phyloP scores from a whole-genome alignment of 2,329 filamentous ascomycete genomes.

The Knoxdaviesia proteae region DNA sequence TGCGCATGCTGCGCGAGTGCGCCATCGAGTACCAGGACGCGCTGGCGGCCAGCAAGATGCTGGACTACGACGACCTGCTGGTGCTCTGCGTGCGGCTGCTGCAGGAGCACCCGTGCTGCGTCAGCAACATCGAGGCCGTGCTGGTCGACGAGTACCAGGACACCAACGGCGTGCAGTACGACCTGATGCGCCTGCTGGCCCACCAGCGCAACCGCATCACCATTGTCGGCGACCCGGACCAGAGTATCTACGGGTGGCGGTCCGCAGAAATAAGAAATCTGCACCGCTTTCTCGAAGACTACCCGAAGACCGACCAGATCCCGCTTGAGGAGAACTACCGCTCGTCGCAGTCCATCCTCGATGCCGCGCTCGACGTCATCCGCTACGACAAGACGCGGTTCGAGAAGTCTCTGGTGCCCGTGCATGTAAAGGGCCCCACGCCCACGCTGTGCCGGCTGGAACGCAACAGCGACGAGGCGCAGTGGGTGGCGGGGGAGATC shows the following conservation, averaged over 20 bases:
- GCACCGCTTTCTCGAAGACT: conserved; percentile 54
- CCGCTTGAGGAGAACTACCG: conserved; percentile 88
- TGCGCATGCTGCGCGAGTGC: conserved; percentile 26
- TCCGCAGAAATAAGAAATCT: conserved; percentile 85
- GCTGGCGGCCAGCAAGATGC: conserved; percentile 53
- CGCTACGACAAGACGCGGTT: conserved; percentile 72
- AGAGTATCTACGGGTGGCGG: conserved; percentile 93
- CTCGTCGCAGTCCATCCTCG: conserved; percentile 68
- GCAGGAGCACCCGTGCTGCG: conserved; percentile 51
- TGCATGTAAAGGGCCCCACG: conserved; percentile 57
- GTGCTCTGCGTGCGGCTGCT: conserved; percentile 67
- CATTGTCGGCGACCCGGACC: conserved; percentile 88
- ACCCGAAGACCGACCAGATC: conserved; percentile 58
- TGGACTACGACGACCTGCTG: conserved; percentile 89
- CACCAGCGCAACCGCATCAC: conserved; percentile 57
- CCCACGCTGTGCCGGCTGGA: conserved; percentile 64
- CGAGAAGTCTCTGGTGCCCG: conserved; percentile 57
- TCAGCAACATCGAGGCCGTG: conserved; percentile 75
- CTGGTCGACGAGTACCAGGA: conserved; percentile 97
- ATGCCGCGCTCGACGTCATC: conserved; percentile 65
- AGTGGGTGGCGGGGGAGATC: conserved; percentile 78
- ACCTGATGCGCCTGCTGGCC: conserved; percentile 77
- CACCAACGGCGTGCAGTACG: conserved; percentile 86
- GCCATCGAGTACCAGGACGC: conserved; percentile 51
- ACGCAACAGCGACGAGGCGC: conserved; percentile 51